Percentiles rank a stretch among this genome's conserved stretches.
phyloP scores from a whole-genome alignment of 139 green algal genomes.

The Chara braunii region DNA sequence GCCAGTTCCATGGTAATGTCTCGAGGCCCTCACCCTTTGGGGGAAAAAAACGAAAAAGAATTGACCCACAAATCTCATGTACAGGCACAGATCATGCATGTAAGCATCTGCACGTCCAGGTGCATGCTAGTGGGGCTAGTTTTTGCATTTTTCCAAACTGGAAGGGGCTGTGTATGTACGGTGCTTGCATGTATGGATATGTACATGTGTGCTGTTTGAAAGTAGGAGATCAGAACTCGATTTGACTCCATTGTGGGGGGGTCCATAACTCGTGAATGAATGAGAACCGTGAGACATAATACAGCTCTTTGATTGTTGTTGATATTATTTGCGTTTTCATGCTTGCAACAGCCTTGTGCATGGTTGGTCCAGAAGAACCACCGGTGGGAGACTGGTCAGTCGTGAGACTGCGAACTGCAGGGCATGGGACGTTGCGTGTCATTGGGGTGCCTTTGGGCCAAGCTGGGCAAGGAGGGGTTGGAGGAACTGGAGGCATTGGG shows the following conservation, averaged over 20 bases:
- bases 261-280: background rate
- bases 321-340: background rate
- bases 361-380: conserved; percentile 2
- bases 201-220: background rate
- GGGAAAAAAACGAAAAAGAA: no score
- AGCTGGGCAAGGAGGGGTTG: background rate
- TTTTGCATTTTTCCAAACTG: no score
- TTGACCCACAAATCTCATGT: no score
- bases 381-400: conserved; percentile 8
- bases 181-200: no score
- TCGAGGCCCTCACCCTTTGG: no score
- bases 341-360: background rate
- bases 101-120: no score
- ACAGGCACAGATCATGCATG: no score
- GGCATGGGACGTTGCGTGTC: background rate
- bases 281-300: background rate
- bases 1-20: no score
- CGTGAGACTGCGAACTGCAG: conserved; percentile 1
- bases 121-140: no score
- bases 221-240: background rate
- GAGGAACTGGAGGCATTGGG: background rate
- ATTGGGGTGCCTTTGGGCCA: background rate
- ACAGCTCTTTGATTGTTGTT: background rate
- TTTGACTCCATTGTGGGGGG: background rate
- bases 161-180: no score